Conservation (phyloP, 352 stramenopile species). For the Phytophthora nicotianae region DNA sequence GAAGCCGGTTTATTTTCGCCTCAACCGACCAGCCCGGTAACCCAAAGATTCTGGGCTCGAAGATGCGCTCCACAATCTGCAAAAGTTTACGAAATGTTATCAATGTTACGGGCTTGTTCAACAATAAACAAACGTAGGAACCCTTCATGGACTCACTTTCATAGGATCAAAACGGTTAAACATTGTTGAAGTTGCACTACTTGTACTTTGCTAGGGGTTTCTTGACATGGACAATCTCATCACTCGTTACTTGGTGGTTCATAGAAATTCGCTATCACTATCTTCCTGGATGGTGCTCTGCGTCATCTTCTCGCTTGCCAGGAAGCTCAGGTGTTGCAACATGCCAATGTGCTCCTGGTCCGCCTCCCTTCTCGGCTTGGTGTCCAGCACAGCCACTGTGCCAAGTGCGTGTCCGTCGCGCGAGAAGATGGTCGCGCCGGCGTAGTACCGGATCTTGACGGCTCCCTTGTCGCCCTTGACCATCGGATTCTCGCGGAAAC, state of each 20-base stretch:
- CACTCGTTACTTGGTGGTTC: constrained; percentile 29
- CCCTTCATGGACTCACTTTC: too few relatives aligned
- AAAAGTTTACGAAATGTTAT: too few relatives aligned
- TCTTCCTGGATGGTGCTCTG: constrained; percentile 81
- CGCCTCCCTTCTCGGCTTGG: constrained; percentile 73
- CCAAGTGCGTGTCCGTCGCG: constrained; percentile 77
- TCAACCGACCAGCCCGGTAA: not conserved
- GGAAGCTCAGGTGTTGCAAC: constrained; percentile 87
- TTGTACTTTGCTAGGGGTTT: constrained; percentile 23
- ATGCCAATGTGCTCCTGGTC: constrained; percentile 89
- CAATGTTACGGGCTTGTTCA: too few relatives aligned
- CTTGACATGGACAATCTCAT: constrained; percentile 31
- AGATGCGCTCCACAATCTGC: too few relatives aligned
- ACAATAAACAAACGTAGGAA: too few relatives aligned
- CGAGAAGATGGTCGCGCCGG: constrained; percentile 84
- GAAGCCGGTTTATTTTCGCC: not conserved
- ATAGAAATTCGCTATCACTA: constrained; percentile 84
- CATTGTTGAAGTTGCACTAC: constrained; percentile 18
- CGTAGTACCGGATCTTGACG: constrained; percentile 90
- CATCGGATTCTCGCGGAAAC: constrained; percentile 89
- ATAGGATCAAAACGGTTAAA: constrained; percentile 5
- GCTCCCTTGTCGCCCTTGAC: constrained; percentile 84
- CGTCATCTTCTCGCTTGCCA: constrained; percentile 89
- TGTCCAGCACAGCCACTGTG: constrained; percentile 86
- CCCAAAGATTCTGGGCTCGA: not conserved